Conservation (phyloP, 2,329 filamentous ascomycete species). For the Ilyonectria destructans region DNA sequence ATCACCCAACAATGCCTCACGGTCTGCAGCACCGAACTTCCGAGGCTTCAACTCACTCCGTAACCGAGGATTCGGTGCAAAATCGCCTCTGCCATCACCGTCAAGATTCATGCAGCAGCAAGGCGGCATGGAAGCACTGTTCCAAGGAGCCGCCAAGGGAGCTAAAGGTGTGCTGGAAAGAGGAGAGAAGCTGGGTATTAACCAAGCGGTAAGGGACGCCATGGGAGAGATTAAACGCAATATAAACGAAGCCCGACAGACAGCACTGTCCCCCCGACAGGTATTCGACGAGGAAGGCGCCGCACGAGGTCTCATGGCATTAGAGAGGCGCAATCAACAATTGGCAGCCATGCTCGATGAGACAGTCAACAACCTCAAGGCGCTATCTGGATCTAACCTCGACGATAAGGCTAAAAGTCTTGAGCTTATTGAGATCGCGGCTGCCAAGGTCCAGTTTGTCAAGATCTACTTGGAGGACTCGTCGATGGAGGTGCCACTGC, state of each 20-base stretch:
- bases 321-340: slow-evolving; percentile 78
- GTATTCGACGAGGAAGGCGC: slow-evolving; percentile 56
- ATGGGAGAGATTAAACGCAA: slow-evolving; percentile 86
- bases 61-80: slow-evolving; percentile 58
- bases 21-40: slow-evolving; percentile 56
- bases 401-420: slow-evolving; percentile 66
- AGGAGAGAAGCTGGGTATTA: slow-evolving; percentile 84
- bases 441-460: slow-evolving; percentile 77
- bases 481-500: slow-evolving; percentile 64
- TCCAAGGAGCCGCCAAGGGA: slow-evolving; percentile 84
- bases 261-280: slow-evolving; percentile 57
- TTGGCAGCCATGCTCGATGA: slow-evolving; percentile 79
- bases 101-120: slow-evolving; percentile 70
- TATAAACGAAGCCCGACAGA: slow-evolving; percentile 73
- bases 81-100: slow-evolving; percentile 65
- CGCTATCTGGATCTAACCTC: slow-evolving; percentile 67
- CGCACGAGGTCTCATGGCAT: slow-evolving; percentile 60
- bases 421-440: slow-evolving; percentile 71
- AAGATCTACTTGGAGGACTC: slow-evolving; percentile 75
- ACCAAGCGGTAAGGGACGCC: slow-evolving; percentile 85
- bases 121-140: slow-evolving; percentile 77
- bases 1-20: slow-evolving; percentile 44
- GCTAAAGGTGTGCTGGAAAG: slow-evolving; percentile 82
- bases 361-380: slow-evolving; percentile 75
- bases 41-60: slow-evolving; percentile 56